Evolutionary conservation across 306 rosid genomes (phyloP), one percentile per base, ranked within the genome.

Genomic region (Vicia faba): DNA sequence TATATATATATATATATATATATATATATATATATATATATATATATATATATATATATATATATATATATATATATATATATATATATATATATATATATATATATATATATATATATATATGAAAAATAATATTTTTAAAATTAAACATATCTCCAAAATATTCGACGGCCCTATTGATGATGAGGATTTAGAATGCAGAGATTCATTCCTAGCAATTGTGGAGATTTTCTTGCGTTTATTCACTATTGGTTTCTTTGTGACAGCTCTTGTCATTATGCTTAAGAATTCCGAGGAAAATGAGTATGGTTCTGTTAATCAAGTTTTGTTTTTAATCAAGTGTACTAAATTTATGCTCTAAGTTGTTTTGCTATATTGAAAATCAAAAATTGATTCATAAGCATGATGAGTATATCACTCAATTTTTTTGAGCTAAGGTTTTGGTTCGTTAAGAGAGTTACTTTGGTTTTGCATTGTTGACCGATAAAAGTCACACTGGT

Each of bases 191-290:
- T 58, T 65, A 1, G 74, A 64, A 56, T 64, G 62, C 18, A 57
- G 11, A 43, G 38, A 23, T 38, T 28, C 53, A 60, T 12, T 70
- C 48, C 66, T 89, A 60, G 78, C 88, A 4, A 64, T 86, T 36
- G 80, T 85, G 2, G 98, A 93, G 79, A 83, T 87, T 7, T 68
- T 89, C 71, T 74, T 93, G 36, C 96, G 98, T 46, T 66, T 93
- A 39, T 13, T 85, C 0, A 88, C 98, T 3, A 79, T 87, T 56
- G 84, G 75, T 36, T 89, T 89, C 0, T 89, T 85, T 64, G 79
- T 93, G 19, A 84, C 86, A 3, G 86, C 93, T 7, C 98, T 93
- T 62, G 69, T 88, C 18, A 79, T 93, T 10, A 89, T 89, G 97
- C 95, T 93, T 11, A 89, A 93, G 54, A 69, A 86, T 75, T 87